Base-by-base conservation (phyloP, 208 protist species). In the Dictyostelium gargantuum region DNA sequence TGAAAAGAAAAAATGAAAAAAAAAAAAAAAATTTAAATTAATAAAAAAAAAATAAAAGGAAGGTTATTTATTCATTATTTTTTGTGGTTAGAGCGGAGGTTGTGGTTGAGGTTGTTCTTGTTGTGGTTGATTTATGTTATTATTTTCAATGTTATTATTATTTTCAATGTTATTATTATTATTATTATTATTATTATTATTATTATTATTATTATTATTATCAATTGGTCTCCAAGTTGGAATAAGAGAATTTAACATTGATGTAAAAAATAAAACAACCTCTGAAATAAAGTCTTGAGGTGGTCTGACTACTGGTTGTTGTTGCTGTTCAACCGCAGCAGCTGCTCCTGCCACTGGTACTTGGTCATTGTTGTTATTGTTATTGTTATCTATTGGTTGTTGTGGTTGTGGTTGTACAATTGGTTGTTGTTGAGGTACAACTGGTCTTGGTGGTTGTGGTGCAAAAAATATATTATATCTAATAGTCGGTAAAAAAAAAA, bases 261-360 rank as follows among this genome's bases (percentile, higher is more conserved):
- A 17, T 2, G 70, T 48, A 75, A 75, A 75, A 38, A 75, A 75
- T 48, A 48, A 3, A 17, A 48, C 32, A 48, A 46, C 29, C 48
- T 75, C 70, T 48, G 70, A 75, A n/a, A 75, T 15, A 29, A 75
- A 48, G 15, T 75, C 70, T 75, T 75, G 70, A 38, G 61, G 61
- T 48, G 70, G 70, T 38, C n/a, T 44, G n/a, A n/a, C n/a, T n/a
- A n/a, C n/a, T n/a, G n/a, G n/a, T 48, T 46, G 32, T 48, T 46
- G 66, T 42, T 10, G 63, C 23, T 70, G n/a, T 26, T n/a, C 52
- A 58, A n/a, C 52, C 26, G 52, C 52, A 26, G 52, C 19, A 2
- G 52, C 52, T 58, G 21, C 52, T n/a, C 52, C 52, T 32, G 56
- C 56, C 17, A 5, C 2, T 63, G 23, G 56, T 63, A 29, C 23